phyloP scores from a whole-genome alignment of 352 stramenopile genomes.

The Phytophthora lateralis region DNA sequence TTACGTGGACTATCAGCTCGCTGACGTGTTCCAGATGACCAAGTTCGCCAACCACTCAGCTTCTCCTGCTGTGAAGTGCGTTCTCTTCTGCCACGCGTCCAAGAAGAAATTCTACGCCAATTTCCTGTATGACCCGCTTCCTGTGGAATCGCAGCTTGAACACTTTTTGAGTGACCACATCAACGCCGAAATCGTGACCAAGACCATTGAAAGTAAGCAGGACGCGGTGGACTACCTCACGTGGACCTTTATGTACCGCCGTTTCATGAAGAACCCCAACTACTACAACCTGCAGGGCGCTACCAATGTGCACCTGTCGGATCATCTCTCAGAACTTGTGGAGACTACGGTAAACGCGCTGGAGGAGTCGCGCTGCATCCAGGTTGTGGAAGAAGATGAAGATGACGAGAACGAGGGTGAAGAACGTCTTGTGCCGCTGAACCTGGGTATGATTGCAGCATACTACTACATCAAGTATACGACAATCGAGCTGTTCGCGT shows the following conservation, averaged over 20 bases:
- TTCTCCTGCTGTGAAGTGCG: conserved; percentile 86
- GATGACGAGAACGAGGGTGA: conserved; percentile 85
- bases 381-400: conserved; percentile 92
- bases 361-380: conserved; percentile 96
- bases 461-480: conserved; percentile 99
- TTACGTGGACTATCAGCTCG: conserved; percentile 98
- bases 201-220: conserved; percentile 99
- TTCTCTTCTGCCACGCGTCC: conserved; percentile 96
- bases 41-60: conserved; percentile 70
- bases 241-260: conserved; percentile 99
- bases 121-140: conserved; percentile 99
- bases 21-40: conserved; percentile 99
- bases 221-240: conserved; percentile 99
- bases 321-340: conserved; percentile 99
- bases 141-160: conserved; percentile 98
- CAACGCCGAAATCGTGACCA: conserved; percentile 98
- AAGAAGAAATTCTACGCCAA: conserved; percentile 99
- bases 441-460: conserved; percentile 99
- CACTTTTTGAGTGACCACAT: conserved; percentile 98
- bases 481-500: conserved; percentile 99
- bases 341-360: conserved; percentile 97
- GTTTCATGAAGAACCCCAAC: conserved; percentile 99
- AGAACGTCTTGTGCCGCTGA: conserved; percentile 94
- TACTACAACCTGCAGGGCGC: conserved; percentile 99
- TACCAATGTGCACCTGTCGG: conserved; percentile 93